Conservation (phyloP, 805 yeast species). For the Cyberlindnera euphorbiiphila region DNA sequence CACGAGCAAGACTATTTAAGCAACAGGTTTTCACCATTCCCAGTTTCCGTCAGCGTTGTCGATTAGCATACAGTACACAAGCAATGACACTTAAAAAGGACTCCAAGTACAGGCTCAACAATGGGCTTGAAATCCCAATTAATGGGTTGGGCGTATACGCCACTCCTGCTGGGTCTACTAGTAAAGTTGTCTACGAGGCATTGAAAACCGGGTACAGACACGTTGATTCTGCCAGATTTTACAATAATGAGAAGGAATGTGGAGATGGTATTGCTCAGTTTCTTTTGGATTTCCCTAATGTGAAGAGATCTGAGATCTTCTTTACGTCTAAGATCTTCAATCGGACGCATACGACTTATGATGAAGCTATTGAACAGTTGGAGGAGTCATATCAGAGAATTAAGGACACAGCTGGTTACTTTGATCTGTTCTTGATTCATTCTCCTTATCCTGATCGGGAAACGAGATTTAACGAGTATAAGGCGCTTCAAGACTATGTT, state of each 20-base stretch:
- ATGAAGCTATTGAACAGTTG: conserved; percentile 34
- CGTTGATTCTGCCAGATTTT: conserved; percentile 22
- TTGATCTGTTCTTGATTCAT: conserved; percentile 68
- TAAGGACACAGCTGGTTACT: conserved; percentile 47
- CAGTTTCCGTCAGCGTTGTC: too few species aligned
- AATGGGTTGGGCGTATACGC: conserved; percentile 24
- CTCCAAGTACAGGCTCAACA: conserved; percentile 16
- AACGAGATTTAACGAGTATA: conserved; percentile 57
- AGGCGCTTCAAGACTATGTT: conserved; percentile 71
- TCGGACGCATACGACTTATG: conserved; percentile 13
- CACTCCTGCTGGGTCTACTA: conserved; percentile 20
- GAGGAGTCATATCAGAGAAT: conserved; percentile 49
- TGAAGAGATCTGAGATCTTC: conserved; percentile 23
- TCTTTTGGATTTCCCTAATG: conserved; percentile 19
- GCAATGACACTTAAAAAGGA: conserved; percentile 13
- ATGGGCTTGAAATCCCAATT: conserved; percentile 21
- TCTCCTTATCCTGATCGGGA: conserved; percentile 50
- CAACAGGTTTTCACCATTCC: too few species aligned
- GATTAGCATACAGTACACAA: too few species aligned
- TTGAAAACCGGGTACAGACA: conserved; percentile 26
- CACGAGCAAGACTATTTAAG: too few species aligned
- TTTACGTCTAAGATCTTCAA: conserved; percentile 24
- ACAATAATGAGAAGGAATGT: conserved; percentile 22
- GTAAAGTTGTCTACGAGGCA: conserved; percentile 20
- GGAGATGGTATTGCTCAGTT: conserved; percentile 21